Evolutionary conservation across 192 early-diverging fungal species (phyloP).

Genomic region (Rhizophlyctis rosea): DNA sequence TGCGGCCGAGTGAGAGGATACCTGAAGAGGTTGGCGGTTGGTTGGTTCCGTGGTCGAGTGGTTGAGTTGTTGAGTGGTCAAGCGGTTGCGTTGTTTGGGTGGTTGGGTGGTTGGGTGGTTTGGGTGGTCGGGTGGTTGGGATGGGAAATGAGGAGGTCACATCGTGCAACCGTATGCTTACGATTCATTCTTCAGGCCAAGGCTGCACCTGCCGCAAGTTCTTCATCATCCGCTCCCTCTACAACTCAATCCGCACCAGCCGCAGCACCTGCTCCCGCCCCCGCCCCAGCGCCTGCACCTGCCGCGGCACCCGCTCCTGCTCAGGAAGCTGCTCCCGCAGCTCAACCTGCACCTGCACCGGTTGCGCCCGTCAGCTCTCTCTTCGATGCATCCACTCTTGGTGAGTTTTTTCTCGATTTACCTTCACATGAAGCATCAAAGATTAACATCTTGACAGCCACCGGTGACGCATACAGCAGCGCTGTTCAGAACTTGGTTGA

Average conservation of each 20-base stretch:
- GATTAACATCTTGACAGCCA: slow-evolving; percentile 43
- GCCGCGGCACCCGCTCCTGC: slow-evolving; percentile 30
- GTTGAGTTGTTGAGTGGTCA: no score
- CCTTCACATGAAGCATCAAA: slow-evolving; percentile 7
- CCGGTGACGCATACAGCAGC: slow-evolving; percentile 73
- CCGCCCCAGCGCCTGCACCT: slow-evolving; percentile 41
- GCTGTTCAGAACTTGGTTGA: slow-evolving; percentile 89
- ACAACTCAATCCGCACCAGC: no score
- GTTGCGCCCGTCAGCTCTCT: slow-evolving; percentile 31
- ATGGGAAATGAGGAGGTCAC: no score
- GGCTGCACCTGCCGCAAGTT: slow-evolving; percentile 23
- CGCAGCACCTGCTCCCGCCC: slow-evolving; percentile 32
- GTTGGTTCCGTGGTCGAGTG: no score
- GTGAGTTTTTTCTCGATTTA: slow-evolving; percentile 13
- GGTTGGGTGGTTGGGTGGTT: no score
- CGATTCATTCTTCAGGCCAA: slow-evolving; percentile 43
- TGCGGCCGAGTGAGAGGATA: no score
- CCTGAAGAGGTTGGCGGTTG: no score
- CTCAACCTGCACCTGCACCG: slow-evolving; percentile 39
- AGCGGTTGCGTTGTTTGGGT: no score
- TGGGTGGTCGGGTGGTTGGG: no score
- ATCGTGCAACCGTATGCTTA: no score
- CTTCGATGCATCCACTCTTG: slow-evolving; percentile 47
- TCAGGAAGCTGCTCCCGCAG: slow-evolving; percentile 34
- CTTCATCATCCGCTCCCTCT: slow-evolving; percentile 23